phyloP scores from a whole-genome alignment of 768 basidiomycete species.

The Boletus rubroflammeus region DNA sequence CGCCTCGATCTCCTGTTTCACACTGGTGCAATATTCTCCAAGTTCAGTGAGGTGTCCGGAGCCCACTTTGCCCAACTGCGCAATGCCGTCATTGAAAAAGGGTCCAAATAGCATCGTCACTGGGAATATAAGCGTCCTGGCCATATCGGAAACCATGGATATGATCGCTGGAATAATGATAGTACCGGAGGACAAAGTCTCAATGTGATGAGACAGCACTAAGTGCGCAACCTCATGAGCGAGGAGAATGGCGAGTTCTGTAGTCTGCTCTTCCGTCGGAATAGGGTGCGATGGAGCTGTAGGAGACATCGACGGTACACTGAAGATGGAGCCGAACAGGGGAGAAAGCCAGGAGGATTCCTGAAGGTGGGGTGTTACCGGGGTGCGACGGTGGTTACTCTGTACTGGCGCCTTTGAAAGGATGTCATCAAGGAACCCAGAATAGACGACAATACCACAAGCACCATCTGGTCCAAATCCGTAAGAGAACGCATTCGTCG shows the following conservation, averaged over 20 bases:
- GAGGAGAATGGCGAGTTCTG: slow-evolving; percentile 84
- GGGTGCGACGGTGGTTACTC: slow-evolving; percentile 25
- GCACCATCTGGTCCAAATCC: slow-evolving; percentile 91
- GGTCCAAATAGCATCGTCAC: slow-evolving; percentile 90
- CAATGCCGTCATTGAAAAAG: slow-evolving; percentile 92
- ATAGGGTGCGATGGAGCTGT: slow-evolving; percentile 39
- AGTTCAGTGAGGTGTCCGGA: slow-evolving; percentile 71
- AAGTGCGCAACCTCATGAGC: slow-evolving; percentile 95
- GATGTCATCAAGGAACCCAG: slow-evolving; percentile 89
- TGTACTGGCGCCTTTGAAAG: slow-evolving; percentile 41
- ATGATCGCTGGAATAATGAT: slow-evolving; percentile 79
- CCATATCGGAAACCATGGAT: slow-evolving; percentile 71
- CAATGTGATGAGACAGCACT: slow-evolving; percentile 85
- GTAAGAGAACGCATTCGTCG: slow-evolving; percentile 90
- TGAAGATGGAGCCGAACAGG: slow-evolving; percentile 44
- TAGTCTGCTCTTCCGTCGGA: slow-evolving; percentile 79
- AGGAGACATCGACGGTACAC: slow-evolving; percentile 31
- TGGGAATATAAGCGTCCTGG: slow-evolving; percentile 80
- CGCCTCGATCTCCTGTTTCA: slow-evolving; percentile 88
- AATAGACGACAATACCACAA: slow-evolving; percentile 92
- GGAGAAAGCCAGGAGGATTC: slow-evolving; percentile 44
- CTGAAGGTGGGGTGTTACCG: slow-evolving; percentile 14
- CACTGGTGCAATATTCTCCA: slow-evolving; percentile 72
- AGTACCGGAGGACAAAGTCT: slow-evolving; percentile 81
- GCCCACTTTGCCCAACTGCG: slow-evolving; percentile 72